These are phyloP conservation scores for Linaria vulgaris DNA, from an alignment of 257 asterid genomes.

Conservation along the genomic window DNA sequence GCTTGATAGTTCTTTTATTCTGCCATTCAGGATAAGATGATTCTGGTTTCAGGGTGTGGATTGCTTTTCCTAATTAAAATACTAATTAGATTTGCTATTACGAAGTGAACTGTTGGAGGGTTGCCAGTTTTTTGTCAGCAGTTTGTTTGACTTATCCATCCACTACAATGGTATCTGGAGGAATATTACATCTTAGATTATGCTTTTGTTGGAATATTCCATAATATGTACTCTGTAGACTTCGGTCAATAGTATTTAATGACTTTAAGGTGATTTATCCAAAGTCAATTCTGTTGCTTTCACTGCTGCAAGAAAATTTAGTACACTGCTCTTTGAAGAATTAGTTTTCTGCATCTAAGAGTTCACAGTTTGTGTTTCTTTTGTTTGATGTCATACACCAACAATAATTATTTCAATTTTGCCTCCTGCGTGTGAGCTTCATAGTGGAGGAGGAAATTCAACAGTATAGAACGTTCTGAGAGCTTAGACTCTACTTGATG, in stretches of 20 bases:
- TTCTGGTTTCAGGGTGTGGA: conserved; percentile 20
- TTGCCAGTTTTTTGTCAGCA: conserved; percentile 20
- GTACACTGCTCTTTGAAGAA: conserved; percentile 14
- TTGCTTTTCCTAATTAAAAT: not conserved
- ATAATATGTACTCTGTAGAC: conserved; percentile 35
- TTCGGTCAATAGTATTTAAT: conserved; percentile 28
- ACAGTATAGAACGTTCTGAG: too few relatives aligned
- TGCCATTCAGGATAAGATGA: conserved; percentile 15
- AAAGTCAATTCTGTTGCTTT: conserved; percentile 34
- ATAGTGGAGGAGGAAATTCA: too few relatives aligned
- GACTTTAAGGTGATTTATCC: conserved; percentile 22
- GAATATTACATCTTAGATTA: conserved; percentile 30
- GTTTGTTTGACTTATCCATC: conserved; percentile 29
- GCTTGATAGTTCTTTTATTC: conserved; percentile 11
- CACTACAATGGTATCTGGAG: conserved; percentile 22
- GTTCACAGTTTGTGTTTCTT: not conserved
- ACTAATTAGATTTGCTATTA: not conserved
- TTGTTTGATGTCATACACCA: not conserved
- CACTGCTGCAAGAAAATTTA: conserved; percentile 27
- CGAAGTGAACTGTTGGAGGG: conserved; percentile 12
- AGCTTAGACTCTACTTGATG: too few relatives aligned
- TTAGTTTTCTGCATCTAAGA: conserved; percentile 3
- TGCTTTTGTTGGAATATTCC: conserved; percentile 44
- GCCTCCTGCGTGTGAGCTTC: not conserved
- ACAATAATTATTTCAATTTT: not conserved